Conservation (phyloP, 495 filamentous ascomycete species). For the Neurospora sp. region DNA sequence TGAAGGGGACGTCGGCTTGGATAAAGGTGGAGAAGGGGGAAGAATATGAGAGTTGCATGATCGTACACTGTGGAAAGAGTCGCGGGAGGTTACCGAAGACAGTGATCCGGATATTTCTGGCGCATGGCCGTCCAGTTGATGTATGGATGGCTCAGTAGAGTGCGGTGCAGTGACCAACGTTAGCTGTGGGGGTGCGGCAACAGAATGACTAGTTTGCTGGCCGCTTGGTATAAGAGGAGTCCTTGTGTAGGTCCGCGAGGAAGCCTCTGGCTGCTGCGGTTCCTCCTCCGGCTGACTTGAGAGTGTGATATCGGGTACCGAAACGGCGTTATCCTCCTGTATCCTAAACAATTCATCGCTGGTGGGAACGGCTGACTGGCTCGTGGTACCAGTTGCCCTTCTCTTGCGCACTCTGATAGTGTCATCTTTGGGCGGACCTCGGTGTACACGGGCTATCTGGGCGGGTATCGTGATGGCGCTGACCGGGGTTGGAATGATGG, state of each 20-base stretch:
- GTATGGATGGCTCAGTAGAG: constrained; percentile 10
- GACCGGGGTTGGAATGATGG: constrained; percentile 13
- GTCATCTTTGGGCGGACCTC: constrained; percentile 3
- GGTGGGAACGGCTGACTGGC: not conserved
- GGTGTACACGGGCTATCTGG: constrained; percentile 12
- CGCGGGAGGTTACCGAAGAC: constrained; percentile 24
- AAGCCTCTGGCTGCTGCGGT: not conserved
- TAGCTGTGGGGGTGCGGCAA: constrained; percentile 24
- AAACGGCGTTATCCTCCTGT: not conserved
- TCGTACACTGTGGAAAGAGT: constrained; percentile 44
- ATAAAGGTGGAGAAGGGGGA: constrained; percentile 38
- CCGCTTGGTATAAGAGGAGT: constrained; percentile 8
- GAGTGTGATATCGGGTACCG: not conserved
- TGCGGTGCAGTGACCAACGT: constrained; percentile 23
- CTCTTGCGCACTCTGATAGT: not conserved
- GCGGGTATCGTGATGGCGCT: constrained; percentile 9
- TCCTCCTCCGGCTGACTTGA: not conserved
- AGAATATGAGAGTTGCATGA: constrained; percentile 47
- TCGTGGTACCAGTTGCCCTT: not conserved
- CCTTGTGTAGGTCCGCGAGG: not conserved
- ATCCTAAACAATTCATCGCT: not conserved
- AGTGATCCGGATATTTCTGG: constrained; percentile 11
- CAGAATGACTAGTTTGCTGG: constrained; percentile 23
- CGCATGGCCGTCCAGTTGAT: not conserved
- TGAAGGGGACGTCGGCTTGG: constrained; percentile 30